phyloP scores from a whole-genome alignment of 2,329 filamentous ascomycete genomes.

The Sporothrix inflata region DNA sequence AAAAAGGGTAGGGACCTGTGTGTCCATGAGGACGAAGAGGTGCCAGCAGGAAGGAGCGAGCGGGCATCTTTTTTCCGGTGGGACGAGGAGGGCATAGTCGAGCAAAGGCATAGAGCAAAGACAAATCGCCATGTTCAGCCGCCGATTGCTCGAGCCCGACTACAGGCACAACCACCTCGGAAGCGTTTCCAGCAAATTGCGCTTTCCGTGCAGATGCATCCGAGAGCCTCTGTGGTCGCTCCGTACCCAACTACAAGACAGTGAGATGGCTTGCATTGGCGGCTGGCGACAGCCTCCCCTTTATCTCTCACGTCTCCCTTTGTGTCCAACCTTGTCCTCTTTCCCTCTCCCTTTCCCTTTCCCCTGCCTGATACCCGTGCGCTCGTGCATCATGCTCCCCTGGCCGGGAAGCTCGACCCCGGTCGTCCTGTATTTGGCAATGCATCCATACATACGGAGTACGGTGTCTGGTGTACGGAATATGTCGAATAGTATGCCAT shows the following conservation, averaged over 20 bases:
- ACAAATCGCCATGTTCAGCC: not conserved
- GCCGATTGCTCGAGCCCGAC: not conserved
- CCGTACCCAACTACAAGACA: not conserved
- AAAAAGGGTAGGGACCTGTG: conserved; percentile 7
- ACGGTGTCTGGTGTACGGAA: not conserved
- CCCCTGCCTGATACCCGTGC: conserved; percentile 19
- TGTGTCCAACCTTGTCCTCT: not conserved
- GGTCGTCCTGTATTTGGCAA: conserved; percentile 8
- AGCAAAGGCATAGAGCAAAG: not conserved
- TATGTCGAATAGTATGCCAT: not conserved
- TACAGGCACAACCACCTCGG: not conserved
- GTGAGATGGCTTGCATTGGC: not conserved
- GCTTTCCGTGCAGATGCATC: conserved; percentile 5
- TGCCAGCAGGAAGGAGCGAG: conserved; percentile 2
- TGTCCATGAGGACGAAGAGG: conserved; percentile 18
- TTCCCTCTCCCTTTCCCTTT: not conserved
- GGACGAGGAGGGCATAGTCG: not conserved
- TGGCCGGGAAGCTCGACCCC: conserved; percentile 19
- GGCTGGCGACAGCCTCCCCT: not conserved
- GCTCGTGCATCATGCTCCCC: conserved; percentile 26
- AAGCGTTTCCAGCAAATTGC: conserved; percentile 24
- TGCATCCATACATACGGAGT: conserved; percentile 1
- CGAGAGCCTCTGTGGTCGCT: not conserved
- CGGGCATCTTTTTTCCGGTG: not conserved
- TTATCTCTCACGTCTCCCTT: not conserved